Conservation (phyloP, 495 filamentous ascomycete genomes). For the Podospora fimiseda region DNA sequence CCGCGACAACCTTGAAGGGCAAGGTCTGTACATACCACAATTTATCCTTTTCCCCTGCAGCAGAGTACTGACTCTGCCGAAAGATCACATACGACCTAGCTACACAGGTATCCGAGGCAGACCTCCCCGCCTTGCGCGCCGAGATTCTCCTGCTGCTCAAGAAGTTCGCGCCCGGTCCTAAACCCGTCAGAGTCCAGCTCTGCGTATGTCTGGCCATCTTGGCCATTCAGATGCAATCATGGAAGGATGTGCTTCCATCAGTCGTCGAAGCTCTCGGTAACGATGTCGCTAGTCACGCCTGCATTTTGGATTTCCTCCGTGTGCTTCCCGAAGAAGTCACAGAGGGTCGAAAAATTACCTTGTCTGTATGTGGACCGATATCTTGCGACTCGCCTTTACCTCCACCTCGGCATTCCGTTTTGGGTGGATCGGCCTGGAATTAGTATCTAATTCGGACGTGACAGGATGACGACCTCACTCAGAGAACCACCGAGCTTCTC, state of each 20-base stretch:
- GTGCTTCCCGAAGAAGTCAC: conserved; percentile 98
- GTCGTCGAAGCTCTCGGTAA: conserved; percentile 75
- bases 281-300: conserved; percentile 67
- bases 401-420: conserved; percentile 30
- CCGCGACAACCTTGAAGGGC: conserved; percentile 92
- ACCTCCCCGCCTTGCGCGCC: conserved; percentile 69
- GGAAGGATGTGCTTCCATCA: conserved; percentile 85
- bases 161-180: conserved; percentile 71
- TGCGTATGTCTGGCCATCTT: conserved; percentile 90
- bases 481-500: conserved; percentile 78
- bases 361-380: conserved; percentile 81
- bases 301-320: conserved; percentile 88
- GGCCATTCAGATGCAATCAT: conserved; percentile 90
- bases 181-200: conserved; percentile 87
- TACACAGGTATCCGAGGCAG: conserved; percentile 68
- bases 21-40: conserved; percentile 58
- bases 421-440: conserved; percentile 39
- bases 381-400: conserved; percentile 41
- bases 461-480: conserved; percentile 87
- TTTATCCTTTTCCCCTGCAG: neutral
- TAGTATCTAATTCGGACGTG: conserved; percentile 47
- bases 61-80: conserved; percentile 17
- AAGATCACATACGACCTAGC: conserved; percentile 46
- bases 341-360: conserved; percentile 96
- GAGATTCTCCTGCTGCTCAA: conserved; percentile 75